Evolutionary conservation across 2,329 filamentous ascomycete species (phyloP), one percentile per base, ranked within the genome.

Genomic region (Stagonosporopsis chrysanthemi): DNA sequence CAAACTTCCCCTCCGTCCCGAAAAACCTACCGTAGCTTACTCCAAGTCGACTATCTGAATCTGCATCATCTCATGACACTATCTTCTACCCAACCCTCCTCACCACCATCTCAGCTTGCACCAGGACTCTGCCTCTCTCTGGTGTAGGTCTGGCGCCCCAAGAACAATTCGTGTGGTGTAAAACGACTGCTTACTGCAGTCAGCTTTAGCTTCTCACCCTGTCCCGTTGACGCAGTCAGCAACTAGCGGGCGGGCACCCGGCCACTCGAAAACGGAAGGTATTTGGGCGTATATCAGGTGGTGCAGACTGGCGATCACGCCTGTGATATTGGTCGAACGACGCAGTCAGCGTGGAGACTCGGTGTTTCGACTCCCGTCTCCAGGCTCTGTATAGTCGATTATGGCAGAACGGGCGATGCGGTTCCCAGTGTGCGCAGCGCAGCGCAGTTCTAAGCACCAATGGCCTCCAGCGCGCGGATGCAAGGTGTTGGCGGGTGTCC

Each of bases 1-100:
- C 83, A 24, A 86, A 90, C 57, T 98, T 98, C 70, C 95, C 95
- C 1, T 90, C 90, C 39, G 92, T 95, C 1, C 94, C 94, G 2
- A 90, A 86, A 48, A 84, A 84, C 38, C 69, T 76, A 47, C 77
- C 73, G 31, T 74, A 58, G 36, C n/a, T 39, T 39, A 22, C 17
- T 39, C 9, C 36, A 39, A 60, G 9, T 15, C 11, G 7, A 31
- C 15, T n/a, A 26, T 33, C 14, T 15, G 35, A 29, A 14, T 50
- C 31, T 12, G 17, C 26, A 15, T 24, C 12, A 15, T 43, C 22
- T 14, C 38, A 40, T 42, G 44, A 44, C 26, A 31, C 35, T 17
- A 31, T 23, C 39, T 19, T n/a, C 19, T 35, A 4, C 24, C 11
- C 14, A n/a, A 41, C n/a, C 46, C 22, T 2, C 31, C n/a, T 14